These are phyloP conservation scores for Cyphellophora attinorum DNA, from an alignment of 2,329 filamentous ascomycete species.

Conservation along the genomic window DNA sequence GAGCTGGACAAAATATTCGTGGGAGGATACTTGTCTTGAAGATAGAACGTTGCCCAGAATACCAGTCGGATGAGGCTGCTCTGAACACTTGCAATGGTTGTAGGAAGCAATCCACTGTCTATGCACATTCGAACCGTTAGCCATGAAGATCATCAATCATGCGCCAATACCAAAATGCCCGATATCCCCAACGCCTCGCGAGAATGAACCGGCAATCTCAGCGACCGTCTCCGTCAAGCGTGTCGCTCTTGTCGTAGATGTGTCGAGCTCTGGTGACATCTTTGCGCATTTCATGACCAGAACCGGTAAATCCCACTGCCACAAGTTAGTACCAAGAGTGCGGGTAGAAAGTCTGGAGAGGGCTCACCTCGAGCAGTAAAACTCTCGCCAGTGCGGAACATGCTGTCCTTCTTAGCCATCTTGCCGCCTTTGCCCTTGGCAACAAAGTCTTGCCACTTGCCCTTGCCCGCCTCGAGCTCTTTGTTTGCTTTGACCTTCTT, in stretches of 20 bases:
- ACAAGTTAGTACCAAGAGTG: constrained; percentile 19
- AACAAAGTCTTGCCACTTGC: constrained; percentile 90
- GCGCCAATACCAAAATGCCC: no score
- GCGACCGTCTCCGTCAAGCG: no score
- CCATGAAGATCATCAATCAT: no score
- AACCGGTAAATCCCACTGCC: constrained; percentile 89
- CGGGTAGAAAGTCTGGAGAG: constrained; percentile 6
- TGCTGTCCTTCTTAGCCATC: constrained; percentile 76
- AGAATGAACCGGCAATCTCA: no score
- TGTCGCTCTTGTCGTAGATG: constrained; percentile 54
- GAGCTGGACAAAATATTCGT: background rate
- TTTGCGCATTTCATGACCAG: constrained; percentile 91
- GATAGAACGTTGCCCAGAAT: no score
- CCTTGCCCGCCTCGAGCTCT: constrained; percentile 82
- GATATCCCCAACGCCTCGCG: no score
- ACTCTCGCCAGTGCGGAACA: constrained; percentile 88
- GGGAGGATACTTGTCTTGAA: constrained; percentile 1
- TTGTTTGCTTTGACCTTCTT: constrained; percentile 81
- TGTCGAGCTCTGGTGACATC: constrained; percentile 74
- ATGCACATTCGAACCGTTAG: no score
- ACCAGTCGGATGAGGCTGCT: no score
- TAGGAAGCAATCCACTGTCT: no score
- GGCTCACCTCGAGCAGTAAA: constrained; percentile 71
- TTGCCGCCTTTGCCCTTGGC: constrained; percentile 57
- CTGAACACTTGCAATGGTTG: no score